Base-by-base conservation (phyloP, 768 basidiomycete species). In the Amanita rimosa region DNA sequence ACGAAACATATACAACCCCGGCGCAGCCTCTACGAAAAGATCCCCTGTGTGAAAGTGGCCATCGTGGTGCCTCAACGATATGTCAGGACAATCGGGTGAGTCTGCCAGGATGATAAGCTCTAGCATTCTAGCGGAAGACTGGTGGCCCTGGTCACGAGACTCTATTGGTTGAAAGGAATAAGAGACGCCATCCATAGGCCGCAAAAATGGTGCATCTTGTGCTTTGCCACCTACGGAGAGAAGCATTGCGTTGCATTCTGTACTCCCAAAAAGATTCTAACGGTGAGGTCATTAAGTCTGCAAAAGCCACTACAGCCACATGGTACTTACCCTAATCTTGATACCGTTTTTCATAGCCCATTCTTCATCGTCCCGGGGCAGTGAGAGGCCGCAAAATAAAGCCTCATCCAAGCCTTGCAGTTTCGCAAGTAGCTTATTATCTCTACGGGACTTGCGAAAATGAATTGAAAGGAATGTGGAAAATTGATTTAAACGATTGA, bases 211-310 rank as follows among this genome's bases (percentile, higher is more conserved):
- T 47, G 74, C 73, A 52, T 75, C 67, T 37, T 64, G 67, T 33
- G 74, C 78, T 46, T 68, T 64, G 29, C 74, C 76, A 41, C 80
- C 81, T 39, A 45, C 31, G 8, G 83, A 81, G 22, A 79, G 59
- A 49, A 90, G 67, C 73, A 83, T 83, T 1, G 76, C 81, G 34
- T 84, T 84, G 52, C 83, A 76, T 67, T 90, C 87, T 2, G 87
- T 90, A 61, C 77, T 85, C n/a, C 87, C 87, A 59, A 88, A 89
- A n/a, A 85, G 69, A 59, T 87, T 89, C 80, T 85, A 39, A 45
- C 13, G 38, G 49, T 42, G 66, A 47, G 51, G 42, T 52, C 54
- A 36, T 35, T 46, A 31, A 56, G 46, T 5, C 45, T 22, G 31
- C 43, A 9, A 26, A 51, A 46, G 44, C 27, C 46, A 48, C 52